Percentiles rank a stretch among this genome's conserved stretches.
Conservation (phyloP, 23 red algal genomes). For the Gracilaria gracilis region DNA sequence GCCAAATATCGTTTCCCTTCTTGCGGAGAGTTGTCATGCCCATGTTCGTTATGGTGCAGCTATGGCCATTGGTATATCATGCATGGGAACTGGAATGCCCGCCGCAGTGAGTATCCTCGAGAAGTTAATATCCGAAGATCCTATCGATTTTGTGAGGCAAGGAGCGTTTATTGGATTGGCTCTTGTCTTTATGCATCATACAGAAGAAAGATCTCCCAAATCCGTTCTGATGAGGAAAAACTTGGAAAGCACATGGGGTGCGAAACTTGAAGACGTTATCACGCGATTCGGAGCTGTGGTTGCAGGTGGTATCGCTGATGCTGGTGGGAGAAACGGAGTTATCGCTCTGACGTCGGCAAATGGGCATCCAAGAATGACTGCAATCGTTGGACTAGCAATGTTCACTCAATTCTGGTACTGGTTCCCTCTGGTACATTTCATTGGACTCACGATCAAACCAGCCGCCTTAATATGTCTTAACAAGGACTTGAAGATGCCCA, state of each 20-base stretch:
- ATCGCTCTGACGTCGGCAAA: slow-evolving; percentile 83
- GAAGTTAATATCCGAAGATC: slow-evolving; percentile 72
- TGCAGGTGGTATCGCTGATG: slow-evolving; percentile 86
- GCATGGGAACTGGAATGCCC: slow-evolving; percentile 88
- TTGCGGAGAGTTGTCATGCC: slow-evolving; percentile 93
- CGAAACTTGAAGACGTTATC: slow-evolving; percentile 92
- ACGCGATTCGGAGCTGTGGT: slow-evolving; percentile 95
- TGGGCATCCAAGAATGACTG: slow-evolving; percentile 81
- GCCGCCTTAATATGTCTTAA: slow-evolving; percentile 82
- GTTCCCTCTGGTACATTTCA: slow-evolving; percentile 93
- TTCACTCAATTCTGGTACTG: slow-evolving; percentile 99
- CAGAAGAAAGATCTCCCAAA: slow-evolving; percentile 73
- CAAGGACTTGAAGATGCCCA: slow-evolving; percentile 83
- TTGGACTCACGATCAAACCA: slow-evolving; percentile 84
- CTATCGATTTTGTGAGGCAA: slow-evolving; percentile 97
- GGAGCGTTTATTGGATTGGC: slow-evolving; percentile 93
- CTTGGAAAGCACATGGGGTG: slow-evolving; percentile 79
- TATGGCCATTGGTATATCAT: slow-evolving; percentile 95
- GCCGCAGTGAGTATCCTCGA: slow-evolving; percentile 90
- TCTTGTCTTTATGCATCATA: slow-evolving; percentile 95
- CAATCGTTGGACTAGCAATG: slow-evolving; percentile 91
- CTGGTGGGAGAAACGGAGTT: slow-evolving; percentile 88
- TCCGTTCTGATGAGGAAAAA: slow-evolving; percentile 75
- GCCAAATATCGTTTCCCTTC: slow-evolving; percentile 84
- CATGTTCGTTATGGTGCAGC: slow-evolving; percentile 97